Evolutionary conservation across 2,329 filamentous ascomycete genomes (phyloP).

Genomic region (Fusarium aywerte): DNA sequence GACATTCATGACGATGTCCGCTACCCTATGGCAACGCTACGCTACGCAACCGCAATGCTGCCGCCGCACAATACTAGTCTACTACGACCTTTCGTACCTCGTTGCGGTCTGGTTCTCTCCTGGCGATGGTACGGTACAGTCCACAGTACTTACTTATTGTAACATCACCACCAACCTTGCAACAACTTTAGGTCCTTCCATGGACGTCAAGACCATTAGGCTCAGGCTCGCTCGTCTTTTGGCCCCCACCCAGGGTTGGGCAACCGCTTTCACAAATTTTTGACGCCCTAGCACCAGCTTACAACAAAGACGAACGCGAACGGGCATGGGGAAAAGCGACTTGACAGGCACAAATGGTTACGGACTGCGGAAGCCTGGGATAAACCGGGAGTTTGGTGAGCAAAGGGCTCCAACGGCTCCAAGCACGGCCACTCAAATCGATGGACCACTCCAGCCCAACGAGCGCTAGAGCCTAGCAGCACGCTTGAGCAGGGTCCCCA

Average conservation of each 20-base stretch:
- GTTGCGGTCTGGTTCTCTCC: constrained; percentile 15
- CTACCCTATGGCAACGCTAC: constrained; percentile 4
- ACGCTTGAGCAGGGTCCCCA: constrained; percentile 31
- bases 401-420: constrained; percentile 25
- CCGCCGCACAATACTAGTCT: constrained; percentile 1
- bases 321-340: constrained; percentile 14
- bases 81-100: constrained; percentile 15
- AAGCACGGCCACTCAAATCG: constrained; percentile 20
- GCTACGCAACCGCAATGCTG: constrained; percentile 5
- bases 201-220: constrained; percentile 28
- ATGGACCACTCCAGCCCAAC: constrained; percentile 39
- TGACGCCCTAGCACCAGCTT: constrained; percentile 35
- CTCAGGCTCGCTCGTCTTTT: constrained; percentile 30
- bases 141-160: constrained; percentile 10
- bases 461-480: constrained; percentile 32
- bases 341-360: constrained; percentile 31
- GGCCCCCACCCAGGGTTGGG: constrained; percentile 39
- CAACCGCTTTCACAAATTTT: constrained; percentile 32
- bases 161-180: constrained; percentile 16
- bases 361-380: constrained; percentile 22
- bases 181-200: constrained; percentile 38
- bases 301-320: constrained; percentile 16
- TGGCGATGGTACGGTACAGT: constrained; percentile 16
- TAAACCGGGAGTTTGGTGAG: constrained; percentile 34
- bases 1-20: constrained; percentile 36